Evolutionary conservation across 371 early-diverging fungal species (phyloP).

Genomic region (Rhizopus stolonifer): DNA sequence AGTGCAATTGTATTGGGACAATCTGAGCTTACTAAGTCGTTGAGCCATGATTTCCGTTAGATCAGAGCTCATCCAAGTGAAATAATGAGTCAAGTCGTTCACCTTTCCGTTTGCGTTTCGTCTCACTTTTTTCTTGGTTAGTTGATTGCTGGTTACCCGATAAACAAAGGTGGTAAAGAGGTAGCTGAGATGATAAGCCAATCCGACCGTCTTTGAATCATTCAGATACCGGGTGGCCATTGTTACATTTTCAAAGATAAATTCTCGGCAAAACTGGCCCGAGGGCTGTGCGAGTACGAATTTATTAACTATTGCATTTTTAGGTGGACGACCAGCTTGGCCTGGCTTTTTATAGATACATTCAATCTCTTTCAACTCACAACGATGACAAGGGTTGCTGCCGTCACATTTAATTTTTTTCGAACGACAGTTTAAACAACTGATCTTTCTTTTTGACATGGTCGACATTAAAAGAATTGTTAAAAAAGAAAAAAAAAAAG

Average conservation of each 20-base stretch:
- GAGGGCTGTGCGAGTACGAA: slow-evolving; percentile 7
- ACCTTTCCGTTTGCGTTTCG: neutral
- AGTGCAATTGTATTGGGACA: slow-evolving; percentile 12
- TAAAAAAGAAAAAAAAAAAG: neutral
- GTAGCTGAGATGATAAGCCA: slow-evolving; percentile 11
- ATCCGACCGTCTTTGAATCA: neutral
- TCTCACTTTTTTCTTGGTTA: neutral
- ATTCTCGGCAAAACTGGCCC: slow-evolving; percentile 13
- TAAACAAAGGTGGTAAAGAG: slow-evolving; percentile 4
- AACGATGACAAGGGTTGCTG: slow-evolving; percentile 25
- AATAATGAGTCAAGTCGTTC: slow-evolving; percentile 18
- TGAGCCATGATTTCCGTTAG: slow-evolving; percentile 13
- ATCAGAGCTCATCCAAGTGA: slow-evolving; percentile 23
- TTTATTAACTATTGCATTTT: slow-evolving; percentile 37
- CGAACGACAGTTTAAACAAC: slow-evolving; percentile 27
- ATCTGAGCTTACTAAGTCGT: slow-evolving; percentile 12
- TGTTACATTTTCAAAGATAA: slow-evolving; percentile 23
- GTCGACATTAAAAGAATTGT: neutral
- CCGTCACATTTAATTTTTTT: slow-evolving; percentile 33
- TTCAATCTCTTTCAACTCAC: slow-evolving; percentile 9
- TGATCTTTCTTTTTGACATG: slow-evolving; percentile 24
- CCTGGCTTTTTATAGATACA: slow-evolving; percentile 27
- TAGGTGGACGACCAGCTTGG: slow-evolving; percentile 32
- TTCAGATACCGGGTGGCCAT: slow-evolving; percentile 8
- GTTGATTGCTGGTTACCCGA: neutral